Conservation (phyloP, 192 early-diverging fungal species). For the Geranomyces michiganensis region DNA sequence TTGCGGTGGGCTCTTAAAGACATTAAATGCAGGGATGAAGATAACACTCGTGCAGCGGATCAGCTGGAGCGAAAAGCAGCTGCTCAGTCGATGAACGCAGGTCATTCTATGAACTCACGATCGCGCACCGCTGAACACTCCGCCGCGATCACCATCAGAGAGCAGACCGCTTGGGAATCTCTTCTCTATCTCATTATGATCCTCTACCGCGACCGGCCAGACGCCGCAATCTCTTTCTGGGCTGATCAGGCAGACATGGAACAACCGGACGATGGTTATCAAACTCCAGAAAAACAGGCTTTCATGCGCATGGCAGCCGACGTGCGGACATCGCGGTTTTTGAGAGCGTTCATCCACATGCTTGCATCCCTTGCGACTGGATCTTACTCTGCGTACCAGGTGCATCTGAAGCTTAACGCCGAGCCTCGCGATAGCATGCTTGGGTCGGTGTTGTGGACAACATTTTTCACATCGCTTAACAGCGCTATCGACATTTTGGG, state of each 20-base stretch:
- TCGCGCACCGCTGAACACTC: background rate
- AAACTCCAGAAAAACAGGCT: constrained; percentile 42
- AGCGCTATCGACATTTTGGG: constrained; percentile 55
- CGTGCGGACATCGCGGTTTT: constrained; percentile 36
- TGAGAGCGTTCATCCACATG: constrained; percentile 74
- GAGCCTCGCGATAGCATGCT: constrained; percentile 24
- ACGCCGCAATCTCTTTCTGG: constrained; percentile 58
- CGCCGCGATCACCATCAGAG: background rate
- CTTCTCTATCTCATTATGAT: constrained; percentile 74
- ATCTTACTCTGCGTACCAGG: constrained; percentile 60
- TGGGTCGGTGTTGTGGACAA: constrained; percentile 63
- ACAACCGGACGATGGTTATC: background rate
- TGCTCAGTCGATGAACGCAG: background rate
- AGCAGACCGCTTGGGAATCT: constrained; percentile 53
- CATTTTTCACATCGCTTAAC: constrained; percentile 74
- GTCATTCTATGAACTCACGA: background rate
- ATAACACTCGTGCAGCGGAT: constrained; percentile 14
- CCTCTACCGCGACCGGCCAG: constrained; percentile 75
- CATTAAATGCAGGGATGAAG: constrained; percentile 26
- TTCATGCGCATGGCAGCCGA: constrained; percentile 56
- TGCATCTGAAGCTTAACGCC: constrained; percentile 58
- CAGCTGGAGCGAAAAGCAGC: constrained; percentile 11
- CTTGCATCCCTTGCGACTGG: constrained; percentile 84
- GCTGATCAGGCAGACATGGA: constrained; percentile 33
- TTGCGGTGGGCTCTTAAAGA: constrained; percentile 26